phyloP scores from a whole-genome alignment of 2,329 filamentous ascomycete genomes.

The Pestalotiopsis sp. region DNA sequence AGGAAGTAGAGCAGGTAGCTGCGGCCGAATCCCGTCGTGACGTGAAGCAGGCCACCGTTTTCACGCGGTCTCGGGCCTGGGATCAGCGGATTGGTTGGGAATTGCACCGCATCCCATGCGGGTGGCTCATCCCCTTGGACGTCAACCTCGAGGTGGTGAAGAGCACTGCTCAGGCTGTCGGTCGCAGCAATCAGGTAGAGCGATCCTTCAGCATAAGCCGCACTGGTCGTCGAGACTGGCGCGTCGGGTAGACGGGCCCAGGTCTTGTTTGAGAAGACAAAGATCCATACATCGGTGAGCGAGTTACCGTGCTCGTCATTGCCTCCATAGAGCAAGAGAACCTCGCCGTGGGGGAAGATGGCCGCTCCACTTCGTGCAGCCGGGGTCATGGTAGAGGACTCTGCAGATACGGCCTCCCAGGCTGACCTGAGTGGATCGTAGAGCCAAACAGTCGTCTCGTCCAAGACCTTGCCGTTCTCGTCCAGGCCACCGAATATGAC shows the following conservation, averaged over 20 bases:
- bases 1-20: conserved; percentile 52
- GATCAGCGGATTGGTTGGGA: conserved; percentile 36
- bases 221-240: conserved; percentile 35
- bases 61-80: conserved; percentile 42
- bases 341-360: conserved; percentile 40
- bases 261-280: conserved; percentile 44
- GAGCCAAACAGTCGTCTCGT: conserved; percentile 36
- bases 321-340: conserved; percentile 52
- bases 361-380: conserved; percentile 31
- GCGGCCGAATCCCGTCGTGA: conserved; percentile 52
- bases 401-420: conserved; percentile 33
- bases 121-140: conserved; percentile 29
- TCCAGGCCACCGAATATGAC: conserved; percentile 37
- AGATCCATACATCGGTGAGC: conserved; percentile 49
- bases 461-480: conserved; percentile 26
- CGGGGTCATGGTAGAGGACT: conserved; percentile 13
- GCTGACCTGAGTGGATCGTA: conserved; percentile 35
- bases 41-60: conserved; percentile 42
- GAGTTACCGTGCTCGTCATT: conserved; percentile 24
- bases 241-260: conserved; percentile 51
- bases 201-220: conserved; percentile 43
- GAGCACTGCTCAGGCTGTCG: conserved; percentile 31
- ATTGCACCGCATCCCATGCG: conserved; percentile 38
- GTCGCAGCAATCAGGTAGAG: conserved; percentile 46
- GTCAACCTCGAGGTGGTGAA: conserved; percentile 36